A percentile compares a stretch with the other conserved stretches of the same genome.
phyloP scores from a whole-genome alignment of 805 yeast genomes.

The Yamadazyma philogaea region DNA sequence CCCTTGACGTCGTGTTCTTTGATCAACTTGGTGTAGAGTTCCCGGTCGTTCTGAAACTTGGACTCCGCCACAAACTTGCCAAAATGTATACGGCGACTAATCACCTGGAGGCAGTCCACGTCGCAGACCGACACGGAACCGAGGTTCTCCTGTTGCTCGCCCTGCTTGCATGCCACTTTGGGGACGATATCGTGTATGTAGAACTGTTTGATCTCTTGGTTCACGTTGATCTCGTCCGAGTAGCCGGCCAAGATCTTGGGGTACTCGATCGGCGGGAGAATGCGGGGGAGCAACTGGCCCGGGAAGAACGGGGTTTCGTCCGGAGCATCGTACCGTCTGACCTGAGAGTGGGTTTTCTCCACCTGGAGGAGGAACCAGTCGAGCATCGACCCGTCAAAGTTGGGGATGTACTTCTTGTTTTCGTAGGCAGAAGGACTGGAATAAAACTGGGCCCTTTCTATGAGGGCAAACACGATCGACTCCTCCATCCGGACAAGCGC shows the following conservation, averaged over 20 bases:
- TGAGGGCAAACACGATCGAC: conserved; percentile 86
- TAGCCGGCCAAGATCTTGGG: conserved; percentile 77
- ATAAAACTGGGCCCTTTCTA: conserved; percentile 88
- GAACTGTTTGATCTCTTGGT: conserved; percentile 59
- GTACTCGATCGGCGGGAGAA: conserved; percentile 74
- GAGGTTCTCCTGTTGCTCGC: conserved; percentile 79
- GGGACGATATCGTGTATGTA: conserved; percentile 80
- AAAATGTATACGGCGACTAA: conserved; percentile 91
- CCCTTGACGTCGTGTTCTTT: conserved; percentile 62
- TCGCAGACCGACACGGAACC: conserved; percentile 87
- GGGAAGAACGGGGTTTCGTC: conserved; percentile 93
- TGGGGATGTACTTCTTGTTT: conserved; percentile 55
- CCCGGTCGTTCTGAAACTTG: conserved; percentile 70
- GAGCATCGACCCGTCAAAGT: conserved; percentile 75
- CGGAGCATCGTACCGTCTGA: conserved; percentile 90
- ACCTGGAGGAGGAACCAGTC: conserved; percentile 80
- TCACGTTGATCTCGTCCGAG: conserved; percentile 72
- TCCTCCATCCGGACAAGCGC: conserved; percentile 93
- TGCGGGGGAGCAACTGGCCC: conserved; percentile 57
- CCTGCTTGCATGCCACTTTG: conserved; percentile 56
- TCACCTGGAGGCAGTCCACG: conserved; percentile 80
- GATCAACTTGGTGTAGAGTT: conserved; percentile 62
- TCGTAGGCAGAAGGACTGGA: conserved; percentile 73
- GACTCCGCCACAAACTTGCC: conserved; percentile 98
- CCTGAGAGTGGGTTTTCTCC: conserved; percentile 64